Base-by-base conservation (phyloP, 192 early-diverging fungal genomes). In the Lobosporangium transversale region DNA sequence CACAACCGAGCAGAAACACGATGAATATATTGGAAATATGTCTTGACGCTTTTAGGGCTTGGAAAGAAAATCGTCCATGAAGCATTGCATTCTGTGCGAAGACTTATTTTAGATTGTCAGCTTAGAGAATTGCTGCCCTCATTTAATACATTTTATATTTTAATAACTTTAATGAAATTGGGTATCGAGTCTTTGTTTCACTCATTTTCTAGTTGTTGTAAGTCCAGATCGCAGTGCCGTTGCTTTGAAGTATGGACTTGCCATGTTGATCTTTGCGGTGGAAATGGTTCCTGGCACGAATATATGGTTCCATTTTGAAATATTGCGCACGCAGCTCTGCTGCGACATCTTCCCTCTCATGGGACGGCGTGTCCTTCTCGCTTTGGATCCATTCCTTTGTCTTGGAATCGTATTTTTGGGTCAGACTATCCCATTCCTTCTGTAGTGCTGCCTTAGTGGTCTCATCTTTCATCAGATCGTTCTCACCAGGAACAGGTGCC, bases 401-500 rank as follows among this genome's bases (percentile, higher is more conserved):
- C 18, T 59, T 53, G 2, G 35, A 21, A 3, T 75, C 63, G 33
- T 26, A 59, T 24, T 49, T 44, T 4, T 4, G 27, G 11, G 20
- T 70, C 21, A 81, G 74, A 12, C 29, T 47, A 2, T 40, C 27
- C 26, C 81, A 75, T 42, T 63, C 73, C 15, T 21, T 60, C 30
- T 62, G 17, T 1, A 75, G 67, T 4, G 47, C 35, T 14, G 62
- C 36, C 42, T 79, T 69, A 0, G 53, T 80, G 0, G 23, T 62
- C 20, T 62, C 65, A 47, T 89, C 85, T 27, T 53, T 37, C 87
- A 90, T 87, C 9, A 32, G 43, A 14, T 67, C 55, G 31, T 81
- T 81, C 62, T 81, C 80, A 27, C 68, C 66, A n/a, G 45, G 35
- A 10, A 60, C 58, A 40, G 74, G 53, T 2, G 56, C 37, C 2